These are phyloP conservation scores for Apiospora phragmitis DNA, from an alignment of 2,329 filamentous ascomycete genomes.

Conservation along the genomic window DNA sequence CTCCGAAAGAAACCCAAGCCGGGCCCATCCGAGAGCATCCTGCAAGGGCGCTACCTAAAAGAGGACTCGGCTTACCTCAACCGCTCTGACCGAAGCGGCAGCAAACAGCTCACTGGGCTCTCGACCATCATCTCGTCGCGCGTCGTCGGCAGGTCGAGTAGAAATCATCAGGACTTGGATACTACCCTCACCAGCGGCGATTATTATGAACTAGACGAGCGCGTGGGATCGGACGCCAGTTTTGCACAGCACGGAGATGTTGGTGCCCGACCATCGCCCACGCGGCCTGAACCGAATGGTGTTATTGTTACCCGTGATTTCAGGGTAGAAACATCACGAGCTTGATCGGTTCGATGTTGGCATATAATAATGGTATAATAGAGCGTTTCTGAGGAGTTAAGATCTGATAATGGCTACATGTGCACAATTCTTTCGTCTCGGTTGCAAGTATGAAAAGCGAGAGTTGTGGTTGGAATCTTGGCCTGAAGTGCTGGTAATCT, in stretches of 20 bases:
- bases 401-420: neutral
- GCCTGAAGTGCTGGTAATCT: neutral
- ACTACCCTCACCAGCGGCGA: neutral
- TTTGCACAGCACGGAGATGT: neutral
- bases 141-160: neutral
- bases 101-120: neutral
- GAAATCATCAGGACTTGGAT: neutral
- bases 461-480: neutral
- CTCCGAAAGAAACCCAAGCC: neutral
- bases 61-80: neutral
- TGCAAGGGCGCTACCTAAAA: neutral
- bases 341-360: neutral
- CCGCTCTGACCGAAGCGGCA: conserved; percentile 18
- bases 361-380: neutral
- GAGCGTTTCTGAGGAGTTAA: neutral
- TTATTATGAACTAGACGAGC: neutral
- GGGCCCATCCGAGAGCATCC: neutral
- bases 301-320: neutral
- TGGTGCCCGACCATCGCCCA: no score
- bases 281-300: no score
- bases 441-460: no score
- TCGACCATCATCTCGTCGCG: neutral
- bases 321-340: neutral
- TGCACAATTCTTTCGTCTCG: no score
- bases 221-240: no score